Conservation (phyloP, 768 basidiomycete species). For the Hebeloma cylindrosporum region DNA sequence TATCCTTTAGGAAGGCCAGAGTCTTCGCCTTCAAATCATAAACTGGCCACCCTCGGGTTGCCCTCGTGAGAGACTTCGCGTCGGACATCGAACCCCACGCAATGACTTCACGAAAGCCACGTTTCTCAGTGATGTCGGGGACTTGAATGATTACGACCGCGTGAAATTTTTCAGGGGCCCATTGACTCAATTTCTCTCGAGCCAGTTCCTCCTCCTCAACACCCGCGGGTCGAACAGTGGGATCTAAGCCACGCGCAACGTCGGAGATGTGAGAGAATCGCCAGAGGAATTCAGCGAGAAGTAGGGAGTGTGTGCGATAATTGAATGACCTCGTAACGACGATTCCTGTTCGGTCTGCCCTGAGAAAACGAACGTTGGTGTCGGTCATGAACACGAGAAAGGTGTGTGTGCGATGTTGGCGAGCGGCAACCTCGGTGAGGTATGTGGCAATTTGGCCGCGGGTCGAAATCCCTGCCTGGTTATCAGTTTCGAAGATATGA, state of each 20-base stretch:
- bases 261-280: conserved; percentile 21
- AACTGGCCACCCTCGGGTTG: conserved; percentile 24
- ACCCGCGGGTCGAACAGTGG: conserved; percentile 20
- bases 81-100: conserved; percentile 14
- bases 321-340: conserved; percentile 31
- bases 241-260: conserved; percentile 26
- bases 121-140: conserved; percentile 4
- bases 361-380: conserved; percentile 27
- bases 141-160: conserved; percentile 14
- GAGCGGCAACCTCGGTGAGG: conserved; percentile 18
- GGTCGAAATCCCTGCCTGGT: not conserved
- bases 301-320: conserved; percentile 13
- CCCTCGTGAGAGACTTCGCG: conserved; percentile 18
- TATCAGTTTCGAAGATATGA: conserved; percentile 11
- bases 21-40: conserved; percentile 10
- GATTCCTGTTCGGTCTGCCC: conserved; percentile 32
- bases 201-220: conserved; percentile 10
- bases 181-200: conserved; percentile 3
- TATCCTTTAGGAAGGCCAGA: conserved; percentile 32
- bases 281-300: conserved; percentile 31
- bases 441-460: conserved; percentile 26
- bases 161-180: conserved; percentile 4
- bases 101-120: conserved; percentile 18
- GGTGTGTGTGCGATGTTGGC: conserved; percentile 27
- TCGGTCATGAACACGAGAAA: conserved; percentile 30